Evolutionary conservation across 139 green algal species (phyloP), one percentile per base, ranked within the genome.

Genomic region (Ettlia oleoabundans): DNA sequence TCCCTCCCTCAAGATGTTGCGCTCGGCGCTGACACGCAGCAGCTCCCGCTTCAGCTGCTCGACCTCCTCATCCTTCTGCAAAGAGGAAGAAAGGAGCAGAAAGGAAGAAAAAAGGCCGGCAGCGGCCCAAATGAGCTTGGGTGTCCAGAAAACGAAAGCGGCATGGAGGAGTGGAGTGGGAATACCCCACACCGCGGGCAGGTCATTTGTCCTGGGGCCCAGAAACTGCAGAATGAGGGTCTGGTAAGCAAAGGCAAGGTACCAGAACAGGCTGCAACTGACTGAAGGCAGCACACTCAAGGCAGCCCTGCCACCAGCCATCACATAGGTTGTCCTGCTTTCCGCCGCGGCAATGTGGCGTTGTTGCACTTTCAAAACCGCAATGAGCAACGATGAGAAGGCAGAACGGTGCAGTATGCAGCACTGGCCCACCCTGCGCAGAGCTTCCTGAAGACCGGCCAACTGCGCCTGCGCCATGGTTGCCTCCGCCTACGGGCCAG

Each of bases 391-490:
- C 47, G 15, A 58, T n/a, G n/a, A n/a, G n/a, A n/a, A n/a, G n/a
- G n/a, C n/a, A n/a, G n/a, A n/a, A n/a, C n/a, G n/a, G n/a, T n/a
- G n/a, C n/a, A n/a, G n/a, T n/a, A n/a, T n/a, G n/a, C n/a, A n/a
- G n/a, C n/a, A 22, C 55, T 32, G 21, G 55, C 55, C 18, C 58
- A 81, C 75, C 58, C 75, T 61, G 58, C 75, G 75, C 38, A 81
- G 55, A 13, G 75, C 75, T 4, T 81, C 75, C 41, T 81, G 75
- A 37, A 81, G 58, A 26, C 75, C 75, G 4, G 41, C 33, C 37
- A 81, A 41, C n/a, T 70, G 62, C 1, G 75, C 75, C 30, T 81
- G 75, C 1, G 58, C 75, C 75, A 47, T 70, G 28, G 75, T 18
- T 7, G 58, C n/a, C 18, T 71, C 75, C 0, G 75, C 13, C 58